Evolutionary conservation across 257 asterid species (phyloP).

Genomic region (Henckelia pumila): DNA sequence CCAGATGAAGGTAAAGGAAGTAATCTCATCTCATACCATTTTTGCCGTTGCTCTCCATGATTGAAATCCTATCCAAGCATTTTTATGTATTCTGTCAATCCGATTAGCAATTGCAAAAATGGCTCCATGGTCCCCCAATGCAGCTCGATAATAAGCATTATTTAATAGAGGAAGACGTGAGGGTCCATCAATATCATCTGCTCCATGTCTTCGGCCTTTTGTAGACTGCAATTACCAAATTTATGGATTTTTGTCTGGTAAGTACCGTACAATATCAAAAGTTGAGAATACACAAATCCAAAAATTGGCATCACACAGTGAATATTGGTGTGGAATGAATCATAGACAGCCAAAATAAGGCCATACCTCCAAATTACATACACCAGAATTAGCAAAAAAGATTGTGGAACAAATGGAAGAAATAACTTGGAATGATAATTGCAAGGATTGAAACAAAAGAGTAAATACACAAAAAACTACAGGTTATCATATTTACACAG

Average conservation of each 20-base stretch:
- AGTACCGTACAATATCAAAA: background rate
- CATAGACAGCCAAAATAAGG: background rate
- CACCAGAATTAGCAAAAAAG: background rate
- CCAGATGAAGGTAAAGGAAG: background rate
- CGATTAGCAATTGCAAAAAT: constrained; percentile 1
- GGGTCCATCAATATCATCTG: constrained; percentile 83
- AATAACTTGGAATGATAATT: background rate
- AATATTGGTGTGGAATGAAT: background rate
- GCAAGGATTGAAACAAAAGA: background rate
- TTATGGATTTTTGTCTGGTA: constrained; percentile 27
- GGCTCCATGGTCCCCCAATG: background rate
- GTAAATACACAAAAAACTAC: background rate
- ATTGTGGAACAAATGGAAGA: background rate
- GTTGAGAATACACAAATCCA: background rate
- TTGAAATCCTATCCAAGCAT: constrained; percentile 88
- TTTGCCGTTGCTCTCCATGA: constrained; percentile 72
- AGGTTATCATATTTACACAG: too few species aligned
- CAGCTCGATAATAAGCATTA: constrained; percentile 68
- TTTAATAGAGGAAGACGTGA: constrained; percentile 81
- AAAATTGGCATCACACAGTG: background rate
- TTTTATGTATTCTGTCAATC: constrained; percentile 5
- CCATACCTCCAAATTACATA: background rate
- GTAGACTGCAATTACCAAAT: constrained; percentile 54
- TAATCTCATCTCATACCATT: background rate
- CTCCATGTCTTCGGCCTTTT: constrained; percentile 75